Conservation (phyloP, 1,284 basidiomycete species). For the Jaminaea rosea region DNA sequence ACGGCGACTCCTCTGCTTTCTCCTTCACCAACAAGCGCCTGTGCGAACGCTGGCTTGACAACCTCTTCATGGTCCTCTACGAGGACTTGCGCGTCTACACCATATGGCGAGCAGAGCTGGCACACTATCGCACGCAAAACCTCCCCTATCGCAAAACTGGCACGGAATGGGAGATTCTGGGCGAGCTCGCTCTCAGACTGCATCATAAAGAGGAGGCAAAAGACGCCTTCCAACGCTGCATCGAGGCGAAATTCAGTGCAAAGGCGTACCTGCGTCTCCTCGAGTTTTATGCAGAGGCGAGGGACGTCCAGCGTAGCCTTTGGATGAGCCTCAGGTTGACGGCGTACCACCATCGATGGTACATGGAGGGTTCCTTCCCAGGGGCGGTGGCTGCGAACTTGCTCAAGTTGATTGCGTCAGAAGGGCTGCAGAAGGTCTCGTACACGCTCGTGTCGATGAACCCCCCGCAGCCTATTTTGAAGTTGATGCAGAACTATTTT, state of each 20-base stretch:
- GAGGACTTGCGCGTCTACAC: constrained; percentile 99
- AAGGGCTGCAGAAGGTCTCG: constrained; percentile 86
- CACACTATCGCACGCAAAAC: constrained; percentile 94
- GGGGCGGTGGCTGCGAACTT: constrained; percentile 78
- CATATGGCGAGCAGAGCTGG: constrained; percentile 97
- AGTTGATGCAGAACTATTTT: constrained; percentile 21
- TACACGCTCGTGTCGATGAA: constrained; percentile 85
- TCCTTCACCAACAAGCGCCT: constrained; percentile 93
- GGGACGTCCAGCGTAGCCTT: constrained; percentile 78
- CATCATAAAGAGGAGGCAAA: constrained; percentile 97
- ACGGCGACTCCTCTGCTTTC: too few species aligned
- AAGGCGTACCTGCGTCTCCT: constrained; percentile 87
- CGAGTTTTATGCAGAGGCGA: constrained; percentile 88
- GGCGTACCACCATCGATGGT: constrained; percentile 68
- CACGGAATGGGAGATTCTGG: constrained; percentile 95
- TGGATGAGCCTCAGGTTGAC: constrained; percentile 86
- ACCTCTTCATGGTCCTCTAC: constrained; percentile 95
- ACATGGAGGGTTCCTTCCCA: constrained; percentile 58
- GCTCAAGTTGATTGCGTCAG: constrained; percentile 86
- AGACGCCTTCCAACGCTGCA: constrained; percentile 88
- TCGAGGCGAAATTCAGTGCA: constrained; percentile 76
- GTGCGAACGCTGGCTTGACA: constrained; percentile 96
- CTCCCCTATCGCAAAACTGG: constrained; percentile 94
- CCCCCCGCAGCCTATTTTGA: constrained; percentile 29
- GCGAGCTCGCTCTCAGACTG: constrained; percentile 79